A percentile compares a stretch with the other conserved stretches of the same genome.
phyloP scores from a whole-genome alignment of 495 filamentous ascomycete species.

The Tetracladium setigerum region DNA sequence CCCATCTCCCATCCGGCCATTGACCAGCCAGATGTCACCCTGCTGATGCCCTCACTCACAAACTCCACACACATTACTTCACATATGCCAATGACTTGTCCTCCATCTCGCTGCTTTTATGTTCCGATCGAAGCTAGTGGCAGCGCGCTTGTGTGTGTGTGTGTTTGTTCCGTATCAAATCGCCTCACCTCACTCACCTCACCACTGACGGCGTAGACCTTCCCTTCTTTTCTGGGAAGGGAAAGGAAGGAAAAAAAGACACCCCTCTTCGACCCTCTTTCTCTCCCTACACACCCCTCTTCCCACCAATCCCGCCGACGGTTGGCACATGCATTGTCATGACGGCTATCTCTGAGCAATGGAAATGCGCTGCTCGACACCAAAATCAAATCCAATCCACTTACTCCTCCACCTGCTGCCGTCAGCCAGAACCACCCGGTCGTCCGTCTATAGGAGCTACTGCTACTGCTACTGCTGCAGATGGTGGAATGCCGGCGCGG shows the following conservation, averaged over 20 bases:
- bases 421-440: constrained; percentile 26
- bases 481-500: constrained; percentile 9
- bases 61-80: no score
- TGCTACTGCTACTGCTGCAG: no score
- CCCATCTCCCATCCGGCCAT: not conserved
- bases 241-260: no score
- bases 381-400: no score
- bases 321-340: constrained; percentile 18
- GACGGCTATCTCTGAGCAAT: constrained; percentile 38
- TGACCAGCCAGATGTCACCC: constrained; percentile 1
- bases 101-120: constrained; percentile 12
- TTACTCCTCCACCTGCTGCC: constrained; percentile 18
- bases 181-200: not conserved
- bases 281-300: not conserved
- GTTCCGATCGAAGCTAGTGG: not conserved
- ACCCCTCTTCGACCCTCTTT: not conserved
- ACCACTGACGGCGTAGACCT: not conserved
- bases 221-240: no score
- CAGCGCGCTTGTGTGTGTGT: constrained; percentile 22
- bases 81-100: not conserved
- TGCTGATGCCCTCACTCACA: not conserved
- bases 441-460: constrained; percentile 17
- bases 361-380: constrained; percentile 30
- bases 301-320: constrained; percentile 14
- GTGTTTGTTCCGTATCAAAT: constrained; percentile 19